Evolutionary conservation across 306 rosid genomes (phyloP).

Genomic region (Cucumis cinereus): DNA sequence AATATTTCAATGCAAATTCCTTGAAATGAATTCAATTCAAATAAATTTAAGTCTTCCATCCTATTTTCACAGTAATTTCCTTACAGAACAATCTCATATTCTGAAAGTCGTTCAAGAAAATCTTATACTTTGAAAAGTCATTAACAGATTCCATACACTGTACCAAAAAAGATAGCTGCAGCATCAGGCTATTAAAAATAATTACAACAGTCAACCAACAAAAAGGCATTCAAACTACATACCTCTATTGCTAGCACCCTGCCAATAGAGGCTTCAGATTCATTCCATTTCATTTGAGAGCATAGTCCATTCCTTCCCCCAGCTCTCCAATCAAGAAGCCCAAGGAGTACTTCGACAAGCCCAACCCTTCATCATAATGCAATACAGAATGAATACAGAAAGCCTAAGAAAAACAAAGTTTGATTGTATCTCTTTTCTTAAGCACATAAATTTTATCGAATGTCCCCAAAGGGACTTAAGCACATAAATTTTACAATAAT

Average conservation of each 20-base stretch:
- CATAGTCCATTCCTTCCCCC: conserved; percentile 93
- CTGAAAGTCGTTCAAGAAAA: background rate
- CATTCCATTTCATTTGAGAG: conserved; percentile 99
- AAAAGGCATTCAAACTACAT: background rate
- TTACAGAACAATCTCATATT: background rate
- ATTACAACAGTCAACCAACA: background rate
- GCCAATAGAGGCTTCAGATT: conserved; percentile 98
- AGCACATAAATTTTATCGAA: background rate
- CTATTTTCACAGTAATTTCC: background rate
- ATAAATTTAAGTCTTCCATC: background rate
- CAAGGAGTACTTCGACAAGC: conserved; percentile 94
- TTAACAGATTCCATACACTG: conserved; percentile 1
- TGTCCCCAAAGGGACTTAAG: too few species aligned
- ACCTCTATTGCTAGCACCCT: conserved; percentile 99
- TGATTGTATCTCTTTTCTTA: background rate
- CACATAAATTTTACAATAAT: background rate
- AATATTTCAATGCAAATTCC: background rate
- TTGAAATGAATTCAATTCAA: background rate
- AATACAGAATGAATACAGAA: conserved; percentile 11
- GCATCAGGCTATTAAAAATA: background rate
- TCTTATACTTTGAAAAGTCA: background rate
- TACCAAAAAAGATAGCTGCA: background rate
- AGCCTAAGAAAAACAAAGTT: background rate
- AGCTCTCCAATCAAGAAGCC: conserved; percentile 99
- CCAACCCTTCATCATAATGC: conserved; percentile 68